Evolutionary conservation across 192 early-diverging fungal genomes (phyloP), one percentile per base, ranked within the genome.

Genomic region (Chytriomyces confervae): DNA sequence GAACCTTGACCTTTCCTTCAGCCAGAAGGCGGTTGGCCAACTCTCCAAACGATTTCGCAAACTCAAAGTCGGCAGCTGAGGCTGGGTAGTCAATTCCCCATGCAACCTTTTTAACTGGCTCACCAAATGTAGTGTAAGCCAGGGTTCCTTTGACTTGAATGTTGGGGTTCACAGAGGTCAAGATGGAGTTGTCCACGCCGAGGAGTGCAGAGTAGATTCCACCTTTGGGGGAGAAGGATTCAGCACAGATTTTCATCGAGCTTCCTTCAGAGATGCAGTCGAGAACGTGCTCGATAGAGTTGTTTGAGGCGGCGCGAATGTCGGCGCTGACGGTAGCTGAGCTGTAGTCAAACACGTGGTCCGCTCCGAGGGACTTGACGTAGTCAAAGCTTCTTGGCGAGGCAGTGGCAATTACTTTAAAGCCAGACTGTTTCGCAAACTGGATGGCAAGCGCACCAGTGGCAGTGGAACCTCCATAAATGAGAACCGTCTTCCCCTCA

Each of bases 391-490:
- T 80, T 43, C 61, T 24, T 60, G 62, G 49, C 7, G 75, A 78
- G 20, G 48, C 64, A 9, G 75, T 78, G 46, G 79, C 51, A 27
- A 80, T 50, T 5, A 80, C 75, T 60, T 49, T 67, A 57, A 66
- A 64, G 11, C 75, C 75, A 6, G 75, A 36, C 65, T 68, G 53
- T 23, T 77, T 80, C 4, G 79, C 79, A n/a, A 83, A 62, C 73
- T 85, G 84, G n/a, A 85, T 77, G 43, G 84, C 84, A 70, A 83
- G 74, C n/a, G 73, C 46, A 7, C 84, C 84, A 16, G 77, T 80
- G 18, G 79, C 66, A 13, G 75, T 66, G 10, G 73, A 64, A 0
- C 75, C 78, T 27, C 81, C 81, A 66, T 79, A 85, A 50, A 85
- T 67, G n/a, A 85, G 62, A 49, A 83, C 23, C 47, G 69, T 61